Conservation (phyloP, 129 eudicot species). For the Escallonia herrerae region DNA sequence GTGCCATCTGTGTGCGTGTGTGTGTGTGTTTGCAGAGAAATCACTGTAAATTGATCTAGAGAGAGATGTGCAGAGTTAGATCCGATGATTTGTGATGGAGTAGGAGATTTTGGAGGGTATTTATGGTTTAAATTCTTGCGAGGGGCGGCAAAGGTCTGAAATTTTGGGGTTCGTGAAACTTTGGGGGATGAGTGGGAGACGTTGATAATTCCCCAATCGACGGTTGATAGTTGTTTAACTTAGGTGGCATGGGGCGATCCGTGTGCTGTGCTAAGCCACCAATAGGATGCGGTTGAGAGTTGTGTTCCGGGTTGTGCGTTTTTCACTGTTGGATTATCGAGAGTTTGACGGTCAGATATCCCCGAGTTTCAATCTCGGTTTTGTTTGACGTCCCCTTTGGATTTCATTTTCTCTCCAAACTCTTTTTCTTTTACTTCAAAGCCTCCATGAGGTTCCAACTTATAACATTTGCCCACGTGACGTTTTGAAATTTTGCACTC, state of each 20-base stretch:
- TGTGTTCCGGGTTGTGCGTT: too few relatives aligned
- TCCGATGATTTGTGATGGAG: not conserved
- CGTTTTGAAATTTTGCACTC: too few relatives aligned
- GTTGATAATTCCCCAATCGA: not conserved
- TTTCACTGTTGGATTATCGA: too few relatives aligned
- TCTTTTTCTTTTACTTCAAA: too few relatives aligned
- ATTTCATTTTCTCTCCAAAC: too few relatives aligned
- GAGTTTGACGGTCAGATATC: too few relatives aligned
- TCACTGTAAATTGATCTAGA: not conserved
- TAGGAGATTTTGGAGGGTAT: not conserved
- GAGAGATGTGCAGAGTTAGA: not conserved
- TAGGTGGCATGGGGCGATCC: not conserved
- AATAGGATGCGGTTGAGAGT: not conserved
- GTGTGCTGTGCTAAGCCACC: not conserved
- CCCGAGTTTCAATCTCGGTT: too few relatives aligned
- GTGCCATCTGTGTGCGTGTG: slow-evolving; percentile 4
- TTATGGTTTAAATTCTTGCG: not conserved
- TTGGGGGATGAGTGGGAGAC: not conserved
- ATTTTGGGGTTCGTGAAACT: not conserved
- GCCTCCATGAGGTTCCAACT: too few relatives aligned
- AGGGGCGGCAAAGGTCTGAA: not conserved
- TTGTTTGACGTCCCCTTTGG: too few relatives aligned
- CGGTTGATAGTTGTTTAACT: not conserved
- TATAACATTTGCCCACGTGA: too few relatives aligned
- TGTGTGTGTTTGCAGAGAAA: not conserved